Conservation (phyloP, 768 basidiomycete genomes). For the Lentinula guzmanii region DNA sequence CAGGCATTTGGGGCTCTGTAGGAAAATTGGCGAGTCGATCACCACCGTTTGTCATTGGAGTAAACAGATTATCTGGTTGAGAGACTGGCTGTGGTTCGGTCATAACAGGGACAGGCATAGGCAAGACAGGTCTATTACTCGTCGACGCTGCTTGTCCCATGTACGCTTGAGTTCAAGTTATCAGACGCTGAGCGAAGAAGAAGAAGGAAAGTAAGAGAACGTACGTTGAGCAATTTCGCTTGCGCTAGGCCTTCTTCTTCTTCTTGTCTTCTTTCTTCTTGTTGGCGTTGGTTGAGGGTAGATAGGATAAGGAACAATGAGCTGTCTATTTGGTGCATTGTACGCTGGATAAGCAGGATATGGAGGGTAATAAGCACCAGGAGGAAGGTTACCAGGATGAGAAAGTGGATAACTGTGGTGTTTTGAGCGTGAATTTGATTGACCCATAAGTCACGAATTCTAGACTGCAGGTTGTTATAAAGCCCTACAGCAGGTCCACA, state of each 20-base stretch:
- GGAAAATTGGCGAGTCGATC: constrained; percentile 3
- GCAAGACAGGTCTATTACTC: neutral
- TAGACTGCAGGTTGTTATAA: neutral
- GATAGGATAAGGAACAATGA: constrained; percentile 1
- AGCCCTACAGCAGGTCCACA: neutral
- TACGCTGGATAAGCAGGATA: neutral
- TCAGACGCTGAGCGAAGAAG: neutral
- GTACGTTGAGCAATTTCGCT: neutral
- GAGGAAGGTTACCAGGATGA: neutral
- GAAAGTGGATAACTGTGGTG: neutral
- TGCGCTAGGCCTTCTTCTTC: neutral
- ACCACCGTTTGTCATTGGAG: neutral
- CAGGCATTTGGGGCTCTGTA: neutral
- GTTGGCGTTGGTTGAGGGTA: neutral
- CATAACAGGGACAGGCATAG: neutral
- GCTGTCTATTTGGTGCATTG: neutral
- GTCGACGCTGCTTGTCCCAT: neutral
- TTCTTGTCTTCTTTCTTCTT: neutral
- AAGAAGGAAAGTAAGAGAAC: neutral
- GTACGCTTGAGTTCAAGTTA: neutral
- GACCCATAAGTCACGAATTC: neutral
- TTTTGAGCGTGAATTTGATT: neutral
- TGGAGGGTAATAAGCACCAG: neutral
- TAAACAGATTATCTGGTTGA: neutral
- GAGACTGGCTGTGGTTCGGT: neutral